Evolutionary conservation across 2,329 filamentous ascomycete genomes (phyloP).

Genomic region (Fusarium dimerum): DNA sequence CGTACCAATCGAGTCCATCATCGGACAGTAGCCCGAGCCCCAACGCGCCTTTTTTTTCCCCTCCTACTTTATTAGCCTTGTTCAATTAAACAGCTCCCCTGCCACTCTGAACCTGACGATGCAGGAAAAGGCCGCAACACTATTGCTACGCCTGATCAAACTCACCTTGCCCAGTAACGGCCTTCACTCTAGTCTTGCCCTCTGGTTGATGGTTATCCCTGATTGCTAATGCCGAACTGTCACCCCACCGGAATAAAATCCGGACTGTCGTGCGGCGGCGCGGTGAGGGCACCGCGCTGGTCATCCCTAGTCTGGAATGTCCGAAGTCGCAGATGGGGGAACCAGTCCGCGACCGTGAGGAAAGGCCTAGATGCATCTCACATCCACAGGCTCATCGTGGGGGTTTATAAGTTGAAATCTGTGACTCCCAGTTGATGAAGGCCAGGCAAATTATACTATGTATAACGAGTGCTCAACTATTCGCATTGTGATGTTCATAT

Average conservation of each 20-base stretch:
- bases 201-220: not conserved
- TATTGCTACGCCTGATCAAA: not conserved
- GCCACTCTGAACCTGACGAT: conserved; percentile 6
- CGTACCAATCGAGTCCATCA: conserved; percentile 30
- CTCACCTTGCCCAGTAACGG: conserved; percentile 14
- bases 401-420: not conserved
- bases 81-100: conserved; percentile 1
- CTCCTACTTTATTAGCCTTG: not conserved
- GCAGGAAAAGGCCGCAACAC: conserved; percentile 27
- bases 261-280: conserved; percentile 18
- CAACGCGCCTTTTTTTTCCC: conserved; percentile 23
- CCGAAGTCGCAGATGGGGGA: conserved; percentile 28
- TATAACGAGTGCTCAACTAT: too few species aligned
- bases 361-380: conserved; percentile 8
- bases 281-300: conserved; percentile 24
- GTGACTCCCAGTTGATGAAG: not conserved
- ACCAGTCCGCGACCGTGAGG: conserved; percentile 11
- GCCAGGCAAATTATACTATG: too few species aligned
- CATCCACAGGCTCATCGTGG: not conserved
- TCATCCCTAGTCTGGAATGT: conserved; percentile 20
- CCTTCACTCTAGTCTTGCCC: not conserved
- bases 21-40: conserved; percentile 32
- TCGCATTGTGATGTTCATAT: too few species aligned
- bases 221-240: not conserved
- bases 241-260: conserved; percentile 27